Evolutionary conservation across 2,329 filamentous ascomycete genomes (phyloP).

Genomic region (Trichoderma guizhouense): DNA sequence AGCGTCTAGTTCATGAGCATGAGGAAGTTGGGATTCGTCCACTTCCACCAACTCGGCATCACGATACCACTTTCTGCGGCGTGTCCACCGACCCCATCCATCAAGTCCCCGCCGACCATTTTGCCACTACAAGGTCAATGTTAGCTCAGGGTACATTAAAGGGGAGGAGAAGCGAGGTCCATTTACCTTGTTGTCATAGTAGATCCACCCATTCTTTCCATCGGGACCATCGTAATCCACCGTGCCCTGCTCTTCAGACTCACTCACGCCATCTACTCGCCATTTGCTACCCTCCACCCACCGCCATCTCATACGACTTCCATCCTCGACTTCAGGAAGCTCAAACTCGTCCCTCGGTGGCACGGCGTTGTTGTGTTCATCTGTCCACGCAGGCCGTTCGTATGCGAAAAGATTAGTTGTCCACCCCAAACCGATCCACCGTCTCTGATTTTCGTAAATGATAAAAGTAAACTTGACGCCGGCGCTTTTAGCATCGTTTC

Average conservation of each 20-base stretch:
- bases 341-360: conserved; percentile 69
- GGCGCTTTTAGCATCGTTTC: conserved; percentile 52
- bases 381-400: conserved; percentile 88
- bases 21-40: conserved; percentile 30
- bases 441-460: conserved; percentile 91
- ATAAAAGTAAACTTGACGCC: conserved; percentile 96
- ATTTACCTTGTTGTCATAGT: conserved; percentile 91
- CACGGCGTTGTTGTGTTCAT: conserved; percentile 84
- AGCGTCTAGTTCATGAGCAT: conserved; percentile 39
- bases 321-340: conserved; percentile 59
- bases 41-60: conserved; percentile 92
- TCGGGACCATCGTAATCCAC: conserved; percentile 56
- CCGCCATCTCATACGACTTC: conserved; percentile 56
- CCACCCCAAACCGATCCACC: conserved; percentile 95
- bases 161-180: neutral
- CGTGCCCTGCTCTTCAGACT: conserved; percentile 46
- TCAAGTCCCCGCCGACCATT: conserved; percentile 80
- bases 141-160: neutral
- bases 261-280: conserved; percentile 73
- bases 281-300: conserved; percentile 87
- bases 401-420: conserved; percentile 87
- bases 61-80: conserved; percentile 91
- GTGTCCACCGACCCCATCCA: conserved; percentile 91
- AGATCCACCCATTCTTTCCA: conserved; percentile 82
- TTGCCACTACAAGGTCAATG: conserved; percentile 64